Evolutionary conservation across 495 filamentous ascomycete species (phyloP).

Genomic region (Hypoxylon fuscum): DNA sequence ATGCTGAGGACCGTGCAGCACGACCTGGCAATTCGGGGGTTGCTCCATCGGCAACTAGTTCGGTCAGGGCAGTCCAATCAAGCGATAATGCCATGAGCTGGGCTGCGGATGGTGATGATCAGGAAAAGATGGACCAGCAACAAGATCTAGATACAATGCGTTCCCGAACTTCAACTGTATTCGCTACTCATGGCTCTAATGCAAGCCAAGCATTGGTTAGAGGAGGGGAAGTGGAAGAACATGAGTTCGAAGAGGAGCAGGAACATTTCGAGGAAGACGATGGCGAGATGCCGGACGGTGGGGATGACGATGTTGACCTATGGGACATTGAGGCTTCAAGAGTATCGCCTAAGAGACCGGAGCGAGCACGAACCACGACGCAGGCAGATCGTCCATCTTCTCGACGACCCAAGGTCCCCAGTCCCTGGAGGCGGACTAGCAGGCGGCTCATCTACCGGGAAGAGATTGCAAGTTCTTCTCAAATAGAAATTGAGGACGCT

Average conservation of each 20-base stretch:
- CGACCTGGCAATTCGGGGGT: neutral
- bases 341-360: slow-evolving; percentile 43
- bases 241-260: slow-evolving; percentile 19
- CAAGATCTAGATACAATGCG: slow-evolving; percentile 11
- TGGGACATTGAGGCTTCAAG: slow-evolving; percentile 58
- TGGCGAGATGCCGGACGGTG: slow-evolving; percentile 14
- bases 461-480: slow-evolving; percentile 44
- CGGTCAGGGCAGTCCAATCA: slow-evolving; percentile 27
- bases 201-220: neutral
- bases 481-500: slow-evolving; percentile 49
- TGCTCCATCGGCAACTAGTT: slow-evolving; percentile 33
- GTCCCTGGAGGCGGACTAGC: slow-evolving; percentile 53
- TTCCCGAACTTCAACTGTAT: slow-evolving; percentile 13
- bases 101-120: slow-evolving; percentile 35
- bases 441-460: slow-evolving; percentile 45
- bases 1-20: neutral
- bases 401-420: slow-evolving; percentile 53
- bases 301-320: slow-evolving; percentile 55
- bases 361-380: slow-evolving; percentile 33
- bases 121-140: slow-evolving; percentile 11
- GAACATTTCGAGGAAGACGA: slow-evolving; percentile 18
- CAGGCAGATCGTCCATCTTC: slow-evolving; percentile 36
- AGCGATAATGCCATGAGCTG: slow-evolving; percentile 45
- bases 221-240: slow-evolving; percentile 16
- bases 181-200: slow-evolving; percentile 15